Evolutionary conservation across 352 stramenopile species (phyloP).

Genomic region (Globisporangium carolinianum): DNA sequence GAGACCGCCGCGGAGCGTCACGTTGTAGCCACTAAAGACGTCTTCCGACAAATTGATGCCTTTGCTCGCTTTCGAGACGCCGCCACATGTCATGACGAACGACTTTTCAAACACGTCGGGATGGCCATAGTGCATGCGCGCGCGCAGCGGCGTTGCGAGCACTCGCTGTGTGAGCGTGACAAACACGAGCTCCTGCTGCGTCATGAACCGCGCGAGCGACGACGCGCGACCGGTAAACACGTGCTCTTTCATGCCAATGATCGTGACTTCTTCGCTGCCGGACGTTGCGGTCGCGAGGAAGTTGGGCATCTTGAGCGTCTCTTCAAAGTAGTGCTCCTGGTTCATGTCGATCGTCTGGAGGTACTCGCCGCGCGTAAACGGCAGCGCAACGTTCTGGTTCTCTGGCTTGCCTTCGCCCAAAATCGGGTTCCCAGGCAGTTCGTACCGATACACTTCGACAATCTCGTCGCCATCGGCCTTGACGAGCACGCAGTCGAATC

Average conservation of each 20-base stretch:
- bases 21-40: conserved; percentile 87
- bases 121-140: conserved; percentile 85
- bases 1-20: conserved; percentile 68
- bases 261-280: conserved; percentile 61
- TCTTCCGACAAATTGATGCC: conserved; percentile 87
- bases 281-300: conserved; percentile 66
- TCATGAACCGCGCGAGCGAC: conserved; percentile 85
- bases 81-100: conserved; percentile 76
- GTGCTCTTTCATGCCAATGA: conserved; percentile 88
- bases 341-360: conserved; percentile 90
- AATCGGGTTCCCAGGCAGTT: conserved; percentile 84
- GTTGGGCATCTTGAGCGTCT: conserved; percentile 85
- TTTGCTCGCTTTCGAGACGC: conserved; percentile 83
- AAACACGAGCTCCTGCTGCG: conserved; percentile 82
- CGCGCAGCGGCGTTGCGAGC: conserved; percentile 64
- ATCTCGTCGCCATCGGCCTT: conserved; percentile 77
- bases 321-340: conserved; percentile 87
- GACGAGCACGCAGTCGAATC: conserved; percentile 75
- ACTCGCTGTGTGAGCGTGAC: conserved; percentile 83
- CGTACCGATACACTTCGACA: conserved; percentile 85
- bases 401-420: conserved; percentile 84
- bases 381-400: conserved; percentile 85
- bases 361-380: conserved; percentile 83
- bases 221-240: conserved; percentile 83
- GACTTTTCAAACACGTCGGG: conserved; percentile 86